These are phyloP conservation scores for Bassia scoparia DNA, from an alignment of 148 eudicot genomes.

Conservation along the genomic window DNA sequence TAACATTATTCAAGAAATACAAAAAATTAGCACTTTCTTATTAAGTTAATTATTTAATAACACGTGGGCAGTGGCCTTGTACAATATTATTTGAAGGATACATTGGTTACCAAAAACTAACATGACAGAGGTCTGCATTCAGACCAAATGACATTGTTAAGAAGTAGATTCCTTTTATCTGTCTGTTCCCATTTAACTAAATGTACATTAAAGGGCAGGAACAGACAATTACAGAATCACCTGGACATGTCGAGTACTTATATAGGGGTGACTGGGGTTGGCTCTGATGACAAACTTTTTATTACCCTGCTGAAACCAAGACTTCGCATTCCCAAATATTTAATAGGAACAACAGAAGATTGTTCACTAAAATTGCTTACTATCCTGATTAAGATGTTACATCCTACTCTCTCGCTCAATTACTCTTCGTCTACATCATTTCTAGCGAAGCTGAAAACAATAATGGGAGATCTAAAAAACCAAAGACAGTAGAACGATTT, in stretches of 20 bases:
- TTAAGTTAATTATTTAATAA: neutral
- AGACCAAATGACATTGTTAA: neutral
- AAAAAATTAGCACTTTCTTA: neutral
- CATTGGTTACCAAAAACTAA: neutral
- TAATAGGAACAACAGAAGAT: too few relatives aligned
- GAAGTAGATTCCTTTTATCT: neutral
- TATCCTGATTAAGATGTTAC: too few relatives aligned
- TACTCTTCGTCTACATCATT: too few relatives aligned
- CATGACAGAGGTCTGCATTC: slow-evolving; percentile 1
- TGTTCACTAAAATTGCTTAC: too few relatives aligned
- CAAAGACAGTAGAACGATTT: neutral
- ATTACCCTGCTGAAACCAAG: too few relatives aligned
- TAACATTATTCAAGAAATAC: neutral
- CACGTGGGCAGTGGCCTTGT: slow-evolving; percentile 3
- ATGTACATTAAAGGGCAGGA: neutral
- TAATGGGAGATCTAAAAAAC: neutral
- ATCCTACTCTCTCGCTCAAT: too few relatives aligned
- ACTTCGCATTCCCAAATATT: too few relatives aligned
- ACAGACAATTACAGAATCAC: too few relatives aligned
- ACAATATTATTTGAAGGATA: neutral
- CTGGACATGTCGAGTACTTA: too few relatives aligned
- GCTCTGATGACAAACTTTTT: too few relatives aligned
- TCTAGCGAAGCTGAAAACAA: neutral
- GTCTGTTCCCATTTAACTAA: neutral
- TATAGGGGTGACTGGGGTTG: too few relatives aligned